These are phyloP conservation scores for Ailanthus altissimus DNA, from an alignment of 345 rosid genomes.

Conservation along the genomic window DNA sequence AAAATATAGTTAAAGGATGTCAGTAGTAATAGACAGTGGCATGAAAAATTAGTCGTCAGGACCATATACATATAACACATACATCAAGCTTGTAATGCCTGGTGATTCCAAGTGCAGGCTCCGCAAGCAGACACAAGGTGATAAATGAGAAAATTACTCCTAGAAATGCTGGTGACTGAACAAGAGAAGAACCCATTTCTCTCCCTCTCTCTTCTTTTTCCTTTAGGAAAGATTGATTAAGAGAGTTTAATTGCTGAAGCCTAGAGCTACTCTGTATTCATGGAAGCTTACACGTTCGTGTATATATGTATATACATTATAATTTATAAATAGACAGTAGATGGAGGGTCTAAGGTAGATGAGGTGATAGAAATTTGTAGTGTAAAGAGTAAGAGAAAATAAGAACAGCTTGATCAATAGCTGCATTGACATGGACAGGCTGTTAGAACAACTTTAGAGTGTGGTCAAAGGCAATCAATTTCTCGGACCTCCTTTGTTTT, in stretches of 20 bases:
- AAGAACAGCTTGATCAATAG: not conserved
- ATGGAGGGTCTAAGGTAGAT: not conserved
- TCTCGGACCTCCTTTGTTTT: constrained; percentile 1
- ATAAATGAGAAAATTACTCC: constrained; percentile 28
- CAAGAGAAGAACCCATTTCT: constrained; percentile 10
- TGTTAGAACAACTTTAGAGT: constrained; percentile 14
- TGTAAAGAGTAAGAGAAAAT: not conserved
- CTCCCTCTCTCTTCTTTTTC: not conserved
- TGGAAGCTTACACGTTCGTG: not conserved
- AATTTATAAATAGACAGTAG: not conserved
- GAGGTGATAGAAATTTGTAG: not conserved
- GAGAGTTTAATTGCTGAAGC: not conserved
- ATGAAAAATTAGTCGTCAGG: not conserved
- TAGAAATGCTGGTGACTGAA: not conserved
- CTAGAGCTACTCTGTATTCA: not conserved
- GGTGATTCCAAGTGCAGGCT: constrained; percentile 51
- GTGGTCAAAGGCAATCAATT: constrained; percentile 5
- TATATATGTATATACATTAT: not conserved
- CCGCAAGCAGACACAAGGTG: constrained; percentile 31
- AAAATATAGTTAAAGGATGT: not conserved
- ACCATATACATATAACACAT: constrained; percentile 20
- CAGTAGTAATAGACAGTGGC: not conserved
- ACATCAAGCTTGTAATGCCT: constrained; percentile 78
- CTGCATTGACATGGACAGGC: not conserved
- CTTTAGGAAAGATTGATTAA: not conserved